Evolutionary conservation across 2,329 filamentous ascomycete genomes (phyloP).

Genomic region (Colletotrichum aenigma): DNA sequence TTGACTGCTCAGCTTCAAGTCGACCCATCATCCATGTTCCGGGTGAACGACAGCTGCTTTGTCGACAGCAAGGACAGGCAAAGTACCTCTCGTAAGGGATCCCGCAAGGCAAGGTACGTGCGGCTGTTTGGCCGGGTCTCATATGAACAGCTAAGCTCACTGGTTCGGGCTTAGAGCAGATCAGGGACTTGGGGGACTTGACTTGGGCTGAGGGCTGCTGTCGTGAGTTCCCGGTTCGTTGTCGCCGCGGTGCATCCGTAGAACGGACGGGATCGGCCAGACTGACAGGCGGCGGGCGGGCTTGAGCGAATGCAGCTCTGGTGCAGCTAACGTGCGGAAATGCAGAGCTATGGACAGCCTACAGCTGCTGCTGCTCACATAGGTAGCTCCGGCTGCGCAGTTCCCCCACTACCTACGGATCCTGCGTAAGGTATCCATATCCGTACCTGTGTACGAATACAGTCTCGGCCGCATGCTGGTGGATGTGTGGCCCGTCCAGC

Average conservation of each 20-base stretch:
- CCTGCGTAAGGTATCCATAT: neutral
- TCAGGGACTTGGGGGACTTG: neutral
- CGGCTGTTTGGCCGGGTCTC: neutral
- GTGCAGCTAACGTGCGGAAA: neutral
- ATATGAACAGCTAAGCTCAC: neutral
- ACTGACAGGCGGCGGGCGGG: constrained; percentile 13
- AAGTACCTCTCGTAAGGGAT: neutral
- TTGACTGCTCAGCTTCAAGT: neutral
- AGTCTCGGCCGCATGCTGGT: neutral
- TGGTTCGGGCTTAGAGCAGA: neutral
- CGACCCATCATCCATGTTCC: neutral
- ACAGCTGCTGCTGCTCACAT: neutral
- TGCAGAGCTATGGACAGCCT: neutral
- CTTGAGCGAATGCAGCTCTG: neutral
- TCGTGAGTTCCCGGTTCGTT: neutral
- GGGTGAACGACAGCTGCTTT: neutral
- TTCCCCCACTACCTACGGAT: neutral
- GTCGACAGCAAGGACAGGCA: neutral
- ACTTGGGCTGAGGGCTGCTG: neutral
- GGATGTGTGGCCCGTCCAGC: neutral
- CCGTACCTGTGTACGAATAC: neutral
- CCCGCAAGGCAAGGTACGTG: neutral
- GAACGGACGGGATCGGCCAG: constrained; percentile 6
- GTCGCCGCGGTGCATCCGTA: neutral
- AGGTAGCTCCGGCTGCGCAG: neutral